These are phyloP conservation scores for Exophiala calicioides DNA, from an alignment of 2,329 filamentous ascomycete genomes.

Conservation along the genomic window DNA sequence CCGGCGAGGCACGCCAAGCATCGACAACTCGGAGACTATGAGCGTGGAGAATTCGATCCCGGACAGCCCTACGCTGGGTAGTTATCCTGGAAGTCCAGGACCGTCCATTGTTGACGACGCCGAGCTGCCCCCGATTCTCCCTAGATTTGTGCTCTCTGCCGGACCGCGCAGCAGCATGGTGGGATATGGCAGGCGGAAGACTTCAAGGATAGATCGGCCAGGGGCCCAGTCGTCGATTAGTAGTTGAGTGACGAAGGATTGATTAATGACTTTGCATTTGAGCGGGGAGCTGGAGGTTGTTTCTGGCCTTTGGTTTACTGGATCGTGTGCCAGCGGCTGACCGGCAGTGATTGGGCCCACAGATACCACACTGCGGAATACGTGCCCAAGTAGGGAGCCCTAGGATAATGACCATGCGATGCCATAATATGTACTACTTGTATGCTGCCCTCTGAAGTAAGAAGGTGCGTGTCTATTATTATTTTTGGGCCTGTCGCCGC, in stretches of 20 bases:
- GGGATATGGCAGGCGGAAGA: conserved; percentile 32
- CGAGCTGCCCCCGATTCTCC: conserved; percentile 35
- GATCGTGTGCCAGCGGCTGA: background rate
- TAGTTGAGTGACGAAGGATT: conserved; percentile 18
- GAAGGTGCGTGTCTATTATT: background rate
- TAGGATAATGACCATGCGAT: no score
- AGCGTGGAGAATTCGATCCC: conserved; percentile 21
- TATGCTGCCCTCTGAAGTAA: no score
- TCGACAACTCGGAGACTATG: conserved; percentile 27
- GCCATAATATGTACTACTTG: no score
- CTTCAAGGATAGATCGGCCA: conserved; percentile 20
- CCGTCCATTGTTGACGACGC: conserved; percentile 31
- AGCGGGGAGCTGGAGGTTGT: conserved; percentile 22
- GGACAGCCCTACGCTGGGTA: conserved; percentile 20
- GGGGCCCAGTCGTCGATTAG: conserved; percentile 15
- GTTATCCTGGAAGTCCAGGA: conserved; percentile 29
- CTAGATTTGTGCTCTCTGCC: conserved; percentile 45
- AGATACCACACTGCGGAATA: conserved; percentile 1
- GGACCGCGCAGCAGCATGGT: conserved; percentile 42
- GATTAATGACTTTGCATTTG: conserved; percentile 8
- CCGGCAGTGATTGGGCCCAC: background rate
- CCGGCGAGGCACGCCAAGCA: conserved; percentile 31
- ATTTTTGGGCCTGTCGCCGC: background rate
- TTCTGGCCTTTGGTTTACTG: background rate
- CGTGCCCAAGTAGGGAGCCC: background rate